phyloP scores from a whole-genome alignment of 352 stramenopile genomes.

The Bremia lactucae region DNA sequence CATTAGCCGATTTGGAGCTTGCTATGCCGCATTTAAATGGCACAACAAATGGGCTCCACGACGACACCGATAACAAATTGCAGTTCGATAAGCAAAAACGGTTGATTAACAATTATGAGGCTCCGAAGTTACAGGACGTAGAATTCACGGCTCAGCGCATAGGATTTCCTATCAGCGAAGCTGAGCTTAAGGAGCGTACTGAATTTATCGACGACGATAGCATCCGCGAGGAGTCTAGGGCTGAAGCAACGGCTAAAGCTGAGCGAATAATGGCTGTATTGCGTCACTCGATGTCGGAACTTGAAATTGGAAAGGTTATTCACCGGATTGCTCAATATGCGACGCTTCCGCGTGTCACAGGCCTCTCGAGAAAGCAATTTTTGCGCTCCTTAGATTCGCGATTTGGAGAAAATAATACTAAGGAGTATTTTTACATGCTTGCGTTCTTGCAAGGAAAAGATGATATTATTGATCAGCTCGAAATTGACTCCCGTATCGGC shows the following conservation, averaged over 20 bases:
- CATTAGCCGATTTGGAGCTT: neutral
- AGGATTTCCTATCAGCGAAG: conserved; percentile 44
- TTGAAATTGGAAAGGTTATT: conserved; percentile 73
- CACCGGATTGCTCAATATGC: conserved; percentile 74
- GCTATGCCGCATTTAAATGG: conserved; percentile 7
- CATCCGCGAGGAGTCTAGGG: conserved; percentile 64
- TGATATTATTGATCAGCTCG: conserved; percentile 53
- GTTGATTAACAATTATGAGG: conserved; percentile 20
- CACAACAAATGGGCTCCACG: conserved; percentile 12
- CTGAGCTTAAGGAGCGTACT: conserved; percentile 27
- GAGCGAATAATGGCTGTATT: conserved; percentile 70
- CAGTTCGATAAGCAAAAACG: conserved; percentile 12
- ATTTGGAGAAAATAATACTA: conserved; percentile 42
- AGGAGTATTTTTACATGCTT: conserved; percentile 59
- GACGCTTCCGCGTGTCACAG: conserved; percentile 61
- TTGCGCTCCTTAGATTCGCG: conserved; percentile 56
- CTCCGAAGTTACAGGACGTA: conserved; percentile 30
- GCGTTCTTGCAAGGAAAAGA: conserved; percentile 68
- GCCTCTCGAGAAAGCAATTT: conserved; percentile 70
- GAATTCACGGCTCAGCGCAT: conserved; percentile 67
- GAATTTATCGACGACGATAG: conserved; percentile 25
- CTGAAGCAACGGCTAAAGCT: conserved; percentile 53
- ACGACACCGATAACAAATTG: conserved; percentile 3
- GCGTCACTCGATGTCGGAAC: conserved; percentile 75
- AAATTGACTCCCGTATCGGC: conserved; percentile 32